A percentile compares a stretch with the other conserved stretches of the same genome.
phyloP scores from a whole-genome alignment of 2,329 filamentous ascomycete species.

The Gnomoniopsis sp. region DNA sequence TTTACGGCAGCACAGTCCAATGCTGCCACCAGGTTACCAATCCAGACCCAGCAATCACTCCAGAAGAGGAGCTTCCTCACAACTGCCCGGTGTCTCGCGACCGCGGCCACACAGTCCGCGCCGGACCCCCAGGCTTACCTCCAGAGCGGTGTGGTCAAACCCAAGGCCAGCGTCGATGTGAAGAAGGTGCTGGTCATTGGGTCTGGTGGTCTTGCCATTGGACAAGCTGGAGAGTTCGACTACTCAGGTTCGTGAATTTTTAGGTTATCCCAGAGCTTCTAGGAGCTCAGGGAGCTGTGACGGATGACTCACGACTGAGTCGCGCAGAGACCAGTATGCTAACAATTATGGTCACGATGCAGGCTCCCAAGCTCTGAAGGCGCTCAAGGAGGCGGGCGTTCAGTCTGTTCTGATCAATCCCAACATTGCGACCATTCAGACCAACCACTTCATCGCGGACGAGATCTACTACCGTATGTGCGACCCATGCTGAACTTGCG shows the following conservation, averaged over 20 bases:
- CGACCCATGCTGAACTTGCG: neutral
- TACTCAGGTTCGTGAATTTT: slow-evolving; percentile 79
- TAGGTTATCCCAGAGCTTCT: neutral
- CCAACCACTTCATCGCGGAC: slow-evolving; percentile 90
- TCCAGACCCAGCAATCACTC: slow-evolving; percentile 28
- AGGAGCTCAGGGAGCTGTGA: slow-evolving; percentile 8
- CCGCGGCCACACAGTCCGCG: slow-evolving; percentile 58
- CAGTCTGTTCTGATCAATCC: slow-evolving; percentile 92
- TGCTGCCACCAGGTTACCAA: slow-evolving; percentile 30
- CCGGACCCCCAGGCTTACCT: slow-evolving; percentile 85
- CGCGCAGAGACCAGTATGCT: slow-evolving; percentile 13
- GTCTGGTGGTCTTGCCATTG: slow-evolving; percentile 91
- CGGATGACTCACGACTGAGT: slow-evolving; percentile 25
- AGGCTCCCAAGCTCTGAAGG: slow-evolving; percentile 96
- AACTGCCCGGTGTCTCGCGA: slow-evolving; percentile 39
- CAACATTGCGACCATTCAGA: slow-evolving; percentile 98
- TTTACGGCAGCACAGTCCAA: slow-evolving; percentile 36
- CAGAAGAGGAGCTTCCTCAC: slow-evolving; percentile 49
- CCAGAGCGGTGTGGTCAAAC: slow-evolving; percentile 81
- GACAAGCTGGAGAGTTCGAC: slow-evolving; percentile 96
- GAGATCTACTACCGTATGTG: slow-evolving; percentile 80
- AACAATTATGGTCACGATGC: slow-evolving; percentile 20
- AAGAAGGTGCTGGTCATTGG: slow-evolving; percentile 98
- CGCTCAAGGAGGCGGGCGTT: slow-evolving; percentile 91
- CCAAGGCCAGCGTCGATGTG: slow-evolving; percentile 76